Evolutionary conservation across 257 asterid genomes (phyloP).

Genomic region (Penstemon barbatus): DNA sequence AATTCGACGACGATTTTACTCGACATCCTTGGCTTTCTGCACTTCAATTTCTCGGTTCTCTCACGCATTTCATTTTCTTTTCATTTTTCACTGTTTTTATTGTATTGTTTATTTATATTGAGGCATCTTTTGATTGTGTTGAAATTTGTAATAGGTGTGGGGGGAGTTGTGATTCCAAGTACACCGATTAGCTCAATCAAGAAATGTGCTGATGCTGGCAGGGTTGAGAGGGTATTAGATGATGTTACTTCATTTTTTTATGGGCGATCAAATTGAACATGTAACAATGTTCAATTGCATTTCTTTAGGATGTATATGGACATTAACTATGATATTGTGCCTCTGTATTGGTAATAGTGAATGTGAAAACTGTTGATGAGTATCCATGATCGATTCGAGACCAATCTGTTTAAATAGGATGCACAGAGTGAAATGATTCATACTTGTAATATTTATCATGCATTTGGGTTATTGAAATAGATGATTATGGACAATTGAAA

Average conservation of each 20-base stretch:
- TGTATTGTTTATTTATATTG: background rate
- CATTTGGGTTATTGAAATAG: no score
- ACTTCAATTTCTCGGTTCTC: constrained; percentile 60
- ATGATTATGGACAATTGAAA: no score
- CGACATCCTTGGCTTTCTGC: constrained; percentile 72
- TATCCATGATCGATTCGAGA: constrained; percentile 2
- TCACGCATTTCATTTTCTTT: constrained; percentile 1
- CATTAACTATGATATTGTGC: background rate
- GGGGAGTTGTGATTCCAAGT: constrained; percentile 46
- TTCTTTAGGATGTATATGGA: no score
- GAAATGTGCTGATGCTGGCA: constrained; percentile 45
- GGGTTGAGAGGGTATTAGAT: constrained; percentile 58
- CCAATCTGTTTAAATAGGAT: constrained; percentile 9
- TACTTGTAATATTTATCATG: no score
- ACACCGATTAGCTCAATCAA: constrained; percentile 67
- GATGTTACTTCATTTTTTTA: background rate
- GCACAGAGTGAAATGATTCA: background rate
- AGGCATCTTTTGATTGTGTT: background rate
- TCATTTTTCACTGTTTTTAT: constrained; percentile 4
- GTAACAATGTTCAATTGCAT: no score
- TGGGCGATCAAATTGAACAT: no score
- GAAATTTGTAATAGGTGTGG: constrained; percentile 38
- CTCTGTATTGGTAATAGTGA: background rate
- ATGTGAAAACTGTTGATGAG: background rate
- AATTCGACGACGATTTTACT: constrained; percentile 74